Conservation (phyloP, 2,329 filamentous ascomycete genomes). For the Monosporascus sp. region DNA sequence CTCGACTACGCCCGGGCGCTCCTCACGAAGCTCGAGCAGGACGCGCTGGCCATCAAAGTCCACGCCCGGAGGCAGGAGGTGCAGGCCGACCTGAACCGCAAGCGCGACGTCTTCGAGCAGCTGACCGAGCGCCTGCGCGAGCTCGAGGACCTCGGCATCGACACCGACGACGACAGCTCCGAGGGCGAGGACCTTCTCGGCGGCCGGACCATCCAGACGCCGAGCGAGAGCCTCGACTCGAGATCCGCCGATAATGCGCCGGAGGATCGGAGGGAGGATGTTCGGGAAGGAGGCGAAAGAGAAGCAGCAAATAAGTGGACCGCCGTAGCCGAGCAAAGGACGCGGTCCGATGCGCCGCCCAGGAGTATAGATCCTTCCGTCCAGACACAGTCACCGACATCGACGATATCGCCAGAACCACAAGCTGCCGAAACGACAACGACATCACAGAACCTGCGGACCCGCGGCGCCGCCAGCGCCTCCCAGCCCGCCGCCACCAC, state of each 20-base stretch:
- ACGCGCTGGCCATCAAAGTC: conserved; percentile 54
- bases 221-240: conserved; percentile 47
- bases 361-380: not conserved
- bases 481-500: conserved; percentile 3
- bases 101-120: conserved; percentile 61
- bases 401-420: conserved; percentile 2
- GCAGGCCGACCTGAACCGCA: conserved; percentile 58
- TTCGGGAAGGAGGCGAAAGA: conserved; percentile 2
- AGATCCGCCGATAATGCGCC: conserved; percentile 8
- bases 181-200: conserved; percentile 55
- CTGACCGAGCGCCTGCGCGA: conserved; percentile 63
- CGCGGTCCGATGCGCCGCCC: not conserved
- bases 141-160: conserved; percentile 54
- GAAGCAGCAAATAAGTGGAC: conserved; percentile 16
- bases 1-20: conserved; percentile 65
- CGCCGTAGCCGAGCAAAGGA: conserved; percentile 9
- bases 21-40: conserved; percentile 66
- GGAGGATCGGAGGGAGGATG: conserved; percentile 1
- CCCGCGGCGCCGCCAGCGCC: conserved; percentile 14
- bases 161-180: conserved; percentile 36
- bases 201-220: conserved; percentile 46
- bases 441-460: conserved; percentile 30
- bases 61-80: conserved; percentile 53
- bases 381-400: conserved; percentile 1
- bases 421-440: conserved; percentile 8